Percentiles rank a stretch among this genome's conserved stretches.
phyloP scores from a whole-genome alignment of 257 asterid genomes.

The Nicotiana benthamiana region DNA sequence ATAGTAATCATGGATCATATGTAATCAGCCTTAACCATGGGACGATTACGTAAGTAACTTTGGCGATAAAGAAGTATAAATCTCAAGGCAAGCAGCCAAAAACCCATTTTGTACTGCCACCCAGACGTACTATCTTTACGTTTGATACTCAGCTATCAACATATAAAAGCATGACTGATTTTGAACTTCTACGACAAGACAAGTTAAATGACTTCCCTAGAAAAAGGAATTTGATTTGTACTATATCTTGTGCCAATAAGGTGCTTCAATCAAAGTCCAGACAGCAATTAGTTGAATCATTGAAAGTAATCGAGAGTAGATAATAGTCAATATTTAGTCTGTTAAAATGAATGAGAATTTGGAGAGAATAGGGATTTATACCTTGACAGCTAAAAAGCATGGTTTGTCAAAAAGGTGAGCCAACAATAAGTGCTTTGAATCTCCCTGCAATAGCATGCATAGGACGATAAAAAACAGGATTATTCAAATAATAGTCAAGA shows the following conservation, averaged over 20 bases:
- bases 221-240: background rate
- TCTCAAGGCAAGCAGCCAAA: background rate
- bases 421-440: conserved; percentile 58
- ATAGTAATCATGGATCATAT: background rate
- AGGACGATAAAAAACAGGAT: background rate
- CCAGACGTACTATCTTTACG: background rate
- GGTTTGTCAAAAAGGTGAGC: conserved; percentile 93
- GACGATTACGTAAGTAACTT: background rate
- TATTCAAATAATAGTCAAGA: background rate
- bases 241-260: background rate
- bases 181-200: background rate
- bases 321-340: background rate
- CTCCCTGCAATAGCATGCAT: conserved; percentile 42
- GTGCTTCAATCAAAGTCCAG: background rate
- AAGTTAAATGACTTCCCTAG: background rate
- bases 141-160: background rate
- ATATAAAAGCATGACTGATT: background rate
- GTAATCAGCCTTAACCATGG: background rate
- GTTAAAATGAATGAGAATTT: background rate
- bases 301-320: background rate
- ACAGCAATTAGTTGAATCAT: background rate
- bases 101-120: background rate
- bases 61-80: background rate
- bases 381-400: conserved; percentile 85
- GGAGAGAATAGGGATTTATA: conserved; percentile 12